Evolutionary conservation across 2,329 filamentous ascomycete species (phyloP), one percentile per base, ranked within the genome.

Genomic region (Phialophora expanda): DNA sequence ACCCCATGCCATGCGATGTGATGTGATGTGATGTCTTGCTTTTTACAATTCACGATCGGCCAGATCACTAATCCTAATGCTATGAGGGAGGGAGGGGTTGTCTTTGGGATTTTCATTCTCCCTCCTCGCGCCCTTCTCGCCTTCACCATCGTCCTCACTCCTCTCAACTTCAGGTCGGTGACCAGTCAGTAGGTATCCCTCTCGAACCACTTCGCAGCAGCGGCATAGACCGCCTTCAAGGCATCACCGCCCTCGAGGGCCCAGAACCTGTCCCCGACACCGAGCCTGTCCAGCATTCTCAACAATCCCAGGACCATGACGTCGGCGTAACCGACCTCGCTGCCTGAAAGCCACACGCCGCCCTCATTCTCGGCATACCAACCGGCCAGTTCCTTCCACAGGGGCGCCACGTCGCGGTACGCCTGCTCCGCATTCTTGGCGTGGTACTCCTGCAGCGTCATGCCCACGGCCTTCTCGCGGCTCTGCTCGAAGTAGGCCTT

Each of bases 331-430:
- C 80, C 81, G 3, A 82, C 77, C 66, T 80, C 81, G 55, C 83
- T 76, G 0, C 89, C 89, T 66, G 85, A 56, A 62, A 91, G 86
- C 73, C 86, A 91, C 0, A 86, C 85, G 0, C 89, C 89, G 0
- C 82, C 80, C 0, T 77, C 73, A 44, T 84, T 84, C 76, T 87
- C 84, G 70, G 83, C 82, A 68, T 90, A 72, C 61, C 87, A 69
- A 26, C 74, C 76, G 0, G 75, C 78, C 5, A 79, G 57, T 58
- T 79, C 75, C 62, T 75, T 73, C 6, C 80, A 62, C 1, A 71
- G 70, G 1, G 74, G 79, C 51, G 58, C 56, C 56, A 79, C 75
- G 0, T 76, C 64, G 9, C 86, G 83, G 0, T 82, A 84, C 1
- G 82, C 83, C n/a, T 79, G 70, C 46, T 83, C 79, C 7, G 54